A percentile compares a stretch with the other conserved stretches of the same genome.
Conservation (phyloP, 2,329 filamentous ascomycete species). For the Neoascochyta sp. region DNA sequence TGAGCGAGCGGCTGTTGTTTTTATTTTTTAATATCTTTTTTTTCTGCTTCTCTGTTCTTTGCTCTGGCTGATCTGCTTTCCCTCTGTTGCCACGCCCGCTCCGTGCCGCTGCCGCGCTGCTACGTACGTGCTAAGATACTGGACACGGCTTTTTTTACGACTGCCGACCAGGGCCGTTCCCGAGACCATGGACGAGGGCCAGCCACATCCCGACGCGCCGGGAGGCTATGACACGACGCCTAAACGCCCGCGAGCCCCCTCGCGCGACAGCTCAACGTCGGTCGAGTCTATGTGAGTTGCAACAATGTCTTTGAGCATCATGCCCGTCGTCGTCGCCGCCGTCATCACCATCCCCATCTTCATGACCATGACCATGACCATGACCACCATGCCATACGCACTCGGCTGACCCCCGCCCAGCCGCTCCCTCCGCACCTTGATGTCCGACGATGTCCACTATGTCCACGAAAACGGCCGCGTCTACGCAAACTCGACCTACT, state of each 20-base stretch:
- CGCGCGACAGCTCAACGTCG: slow-evolving; percentile 32
- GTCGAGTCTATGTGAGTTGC: slow-evolving; percentile 33
- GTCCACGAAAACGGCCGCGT: slow-evolving; percentile 58
- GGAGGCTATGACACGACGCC: slow-evolving; percentile 34
- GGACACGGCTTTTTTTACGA: no score
- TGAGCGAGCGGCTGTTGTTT: no score
- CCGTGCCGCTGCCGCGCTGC: no score
- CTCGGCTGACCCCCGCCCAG: slow-evolving; percentile 12
- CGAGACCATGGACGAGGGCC: slow-evolving; percentile 37
- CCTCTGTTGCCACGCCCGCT: no score
- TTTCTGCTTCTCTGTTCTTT: no score
- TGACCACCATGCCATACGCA: no score
- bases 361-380: no score
- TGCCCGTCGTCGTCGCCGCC: neutral
- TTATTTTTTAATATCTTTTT: no score
- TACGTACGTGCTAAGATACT: no score
- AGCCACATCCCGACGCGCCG: slow-evolving; percentile 37
- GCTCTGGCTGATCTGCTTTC: no score
- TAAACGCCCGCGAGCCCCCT: slow-evolving; percentile 33
- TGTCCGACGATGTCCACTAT: slow-evolving; percentile 52
- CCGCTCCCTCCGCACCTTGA: slow-evolving; percentile 36
- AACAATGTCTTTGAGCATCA: slow-evolving; percentile 2
- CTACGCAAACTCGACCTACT: slow-evolving; percentile 61
- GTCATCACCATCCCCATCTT: no score
- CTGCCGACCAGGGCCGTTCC: no score